Conservation (phyloP, 2,329 filamentous ascomycete species). For the Elsinoe necatrix region DNA sequence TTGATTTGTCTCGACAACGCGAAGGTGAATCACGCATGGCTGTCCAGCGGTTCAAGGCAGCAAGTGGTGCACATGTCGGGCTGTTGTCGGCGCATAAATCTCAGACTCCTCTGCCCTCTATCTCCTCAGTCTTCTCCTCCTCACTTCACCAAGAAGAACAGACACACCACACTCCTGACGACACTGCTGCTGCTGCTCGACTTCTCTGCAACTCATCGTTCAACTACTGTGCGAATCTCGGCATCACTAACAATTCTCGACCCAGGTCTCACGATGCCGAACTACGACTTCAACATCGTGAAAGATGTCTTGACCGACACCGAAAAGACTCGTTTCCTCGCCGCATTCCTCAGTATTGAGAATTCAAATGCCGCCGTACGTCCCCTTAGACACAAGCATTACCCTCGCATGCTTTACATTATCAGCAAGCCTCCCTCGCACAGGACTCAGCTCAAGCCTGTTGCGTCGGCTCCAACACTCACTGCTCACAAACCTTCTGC, state of each 20-base stretch:
- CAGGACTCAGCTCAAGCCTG: neutral
- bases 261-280: neutral
- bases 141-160: too few species aligned
- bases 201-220: too few species aligned
- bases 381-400: neutral
- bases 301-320: neutral
- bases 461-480: neutral
- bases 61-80: too few species aligned
- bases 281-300: neutral
- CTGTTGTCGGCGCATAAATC: too few species aligned
- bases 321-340: conserved; percentile 2
- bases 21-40: too few species aligned
- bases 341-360: neutral
- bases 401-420: neutral
- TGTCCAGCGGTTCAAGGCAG: too few species aligned
- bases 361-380: conserved; percentile 2
- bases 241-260: neutral
- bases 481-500: neutral
- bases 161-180: too few species aligned
- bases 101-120: too few species aligned
- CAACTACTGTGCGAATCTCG: neutral
- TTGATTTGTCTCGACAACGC: too few species aligned
- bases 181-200: too few species aligned
- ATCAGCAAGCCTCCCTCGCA: neutral
- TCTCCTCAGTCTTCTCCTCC: too few species aligned